Evolutionary conservation across 345 rosid species (phyloP).

Genomic region (Corchorus capsularis): DNA sequence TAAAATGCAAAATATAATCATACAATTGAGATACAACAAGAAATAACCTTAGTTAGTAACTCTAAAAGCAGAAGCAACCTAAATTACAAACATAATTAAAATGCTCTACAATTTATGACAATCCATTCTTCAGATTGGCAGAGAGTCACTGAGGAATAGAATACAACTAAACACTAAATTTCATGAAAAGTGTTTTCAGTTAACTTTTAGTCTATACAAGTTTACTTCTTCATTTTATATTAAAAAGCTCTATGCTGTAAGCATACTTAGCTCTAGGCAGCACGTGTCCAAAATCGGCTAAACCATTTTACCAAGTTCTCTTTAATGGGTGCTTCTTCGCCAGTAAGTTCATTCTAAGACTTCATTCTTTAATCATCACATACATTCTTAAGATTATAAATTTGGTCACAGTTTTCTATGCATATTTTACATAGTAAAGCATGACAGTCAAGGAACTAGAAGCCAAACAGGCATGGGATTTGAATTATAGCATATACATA

Average conservation of each 20-base stretch:
- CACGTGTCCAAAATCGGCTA: background rate
- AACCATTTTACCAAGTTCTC: background rate
- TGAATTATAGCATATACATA: background rate
- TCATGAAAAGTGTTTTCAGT: background rate
- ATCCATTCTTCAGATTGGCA: background rate
- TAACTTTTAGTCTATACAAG: background rate
- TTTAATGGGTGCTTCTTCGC: background rate
- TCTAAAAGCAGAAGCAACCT: constrained; percentile 8
- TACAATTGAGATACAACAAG: background rate
- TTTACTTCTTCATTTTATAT: background rate
- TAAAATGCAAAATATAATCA: background rate
- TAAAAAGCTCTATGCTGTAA: background rate
- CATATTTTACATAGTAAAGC: background rate
- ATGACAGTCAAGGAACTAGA: background rate
- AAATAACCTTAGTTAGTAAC: background rate
- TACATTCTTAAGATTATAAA: background rate
- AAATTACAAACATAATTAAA: background rate
- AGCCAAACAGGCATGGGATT: background rate
- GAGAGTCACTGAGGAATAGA: background rate
- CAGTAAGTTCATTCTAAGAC: background rate
- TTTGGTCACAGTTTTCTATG: background rate
- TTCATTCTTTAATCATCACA: constrained; percentile 1
- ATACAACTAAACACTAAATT: background rate
- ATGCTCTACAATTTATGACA: background rate
- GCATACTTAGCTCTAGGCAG: background rate